Conservation (phyloP, 2,329 filamentous ascomycete species). For the Epichloe sibirici region DNA sequence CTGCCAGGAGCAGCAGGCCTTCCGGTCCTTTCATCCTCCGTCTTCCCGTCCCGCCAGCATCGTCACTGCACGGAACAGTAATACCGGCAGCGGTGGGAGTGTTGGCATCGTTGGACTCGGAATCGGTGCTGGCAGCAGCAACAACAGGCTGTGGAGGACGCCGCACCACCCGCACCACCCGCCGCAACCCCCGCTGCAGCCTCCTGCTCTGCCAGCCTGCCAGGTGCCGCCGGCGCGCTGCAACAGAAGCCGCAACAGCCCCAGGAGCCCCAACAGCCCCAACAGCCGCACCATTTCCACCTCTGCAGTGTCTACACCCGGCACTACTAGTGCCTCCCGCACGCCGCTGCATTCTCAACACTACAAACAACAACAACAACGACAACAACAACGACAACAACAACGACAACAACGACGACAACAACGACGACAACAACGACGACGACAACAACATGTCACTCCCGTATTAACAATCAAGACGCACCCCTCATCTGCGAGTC, state of each 20-base stretch:
- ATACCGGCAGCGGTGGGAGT: background rate
- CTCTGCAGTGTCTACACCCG: background rate
- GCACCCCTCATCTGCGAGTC: slow-evolving; percentile 8
- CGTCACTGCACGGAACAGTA: too few relatives aligned
- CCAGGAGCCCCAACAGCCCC: background rate
- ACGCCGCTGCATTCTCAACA: slow-evolving; percentile 1
- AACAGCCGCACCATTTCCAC: background rate
- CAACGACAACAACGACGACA: slow-evolving; percentile 3
- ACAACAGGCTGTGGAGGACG: background rate
- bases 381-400: background rate
- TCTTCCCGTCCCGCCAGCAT: too few relatives aligned
- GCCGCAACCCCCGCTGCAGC: background rate
- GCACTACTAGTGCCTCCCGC: background rate
- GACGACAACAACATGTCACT: slow-evolving; percentile 5
- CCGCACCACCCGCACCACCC: background rate
- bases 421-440: too few relatives aligned
- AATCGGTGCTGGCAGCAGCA: background rate
- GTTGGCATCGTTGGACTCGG: too few relatives aligned
- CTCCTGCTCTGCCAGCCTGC: too few relatives aligned
- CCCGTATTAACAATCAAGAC: background rate
- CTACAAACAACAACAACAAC: background rate
- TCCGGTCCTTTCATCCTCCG: too few relatives aligned
- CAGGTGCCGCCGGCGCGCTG: background rate
- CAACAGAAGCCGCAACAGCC: background rate
- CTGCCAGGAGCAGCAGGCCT: too few relatives aligned